Base-by-base conservation (phyloP, 2,329 filamentous ascomycete species). In the Paraconiothyrium brasiliense region DNA sequence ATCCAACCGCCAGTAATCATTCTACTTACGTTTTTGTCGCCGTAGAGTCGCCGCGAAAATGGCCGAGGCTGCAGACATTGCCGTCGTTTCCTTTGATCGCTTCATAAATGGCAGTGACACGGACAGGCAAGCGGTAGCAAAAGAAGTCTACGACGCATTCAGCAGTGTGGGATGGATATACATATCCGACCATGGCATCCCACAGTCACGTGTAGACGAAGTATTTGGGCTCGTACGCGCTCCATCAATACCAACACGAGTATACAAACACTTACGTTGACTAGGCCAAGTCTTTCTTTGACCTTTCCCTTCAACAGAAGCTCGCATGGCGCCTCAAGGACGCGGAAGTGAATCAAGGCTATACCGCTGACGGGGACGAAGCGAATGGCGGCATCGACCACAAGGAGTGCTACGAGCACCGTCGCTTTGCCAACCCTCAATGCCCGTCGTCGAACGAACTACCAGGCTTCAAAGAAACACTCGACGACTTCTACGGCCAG, bases 121-220 rank as follows among this genome's bases (percentile, higher is more conserved):
- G 3, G 70, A 69, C 13, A 67, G 66, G 43, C 63, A 59, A 11
- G 64, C 57, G 4, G 71, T 74, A 24, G 68, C 71, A 3, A 71
- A 65, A 47, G 58, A 79, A 41, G 71, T 82, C 14, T 78, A 81
- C 60, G 57, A 74, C 14, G 79, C 78, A 2, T 80, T 79, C 43
- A 74, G 74, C 44, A 75, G 69, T 7, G 73, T 80, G 8, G 80
- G 80, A 2, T 82, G 81, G 68, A 79, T 81, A n/a, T 80, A 80
- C 55, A 67, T 82, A 32, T 74, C 75, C 60, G 80, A 80, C 46
- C 78, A 81, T 58, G 78, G 78, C 8, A 70, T 82, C 0, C 66
- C 74, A 3, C 72, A 76, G 60, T 65, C 72, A 27, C 61, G 69
- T 24, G 69, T 80, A 1, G 72, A 76, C 34, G 61, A 72, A 47